These are phyloP conservation scores for Sugiyamaella valdiviana DNA, from an alignment of 805 yeast genomes.

Conservation along the genomic window DNA sequence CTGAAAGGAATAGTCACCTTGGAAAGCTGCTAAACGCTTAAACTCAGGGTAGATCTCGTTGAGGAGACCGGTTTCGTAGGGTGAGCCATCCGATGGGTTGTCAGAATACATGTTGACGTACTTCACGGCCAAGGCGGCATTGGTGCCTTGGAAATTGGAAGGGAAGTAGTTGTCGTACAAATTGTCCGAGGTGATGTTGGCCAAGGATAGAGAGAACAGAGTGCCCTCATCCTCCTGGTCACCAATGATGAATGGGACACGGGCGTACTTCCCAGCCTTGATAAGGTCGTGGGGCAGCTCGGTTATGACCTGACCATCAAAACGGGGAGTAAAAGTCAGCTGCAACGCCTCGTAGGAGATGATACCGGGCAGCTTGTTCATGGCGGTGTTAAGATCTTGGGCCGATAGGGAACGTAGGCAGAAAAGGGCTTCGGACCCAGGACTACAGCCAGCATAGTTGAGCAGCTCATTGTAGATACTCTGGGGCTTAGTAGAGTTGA, in stretches of 20 bases:
- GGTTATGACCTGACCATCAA: constrained; percentile 12
- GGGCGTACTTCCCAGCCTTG: constrained; percentile 8
- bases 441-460: constrained; percentile 8
- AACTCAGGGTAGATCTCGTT: constrained; percentile 11
- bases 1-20: constrained; percentile 14
- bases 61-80: constrained; percentile 12
- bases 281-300: constrained; percentile 7
- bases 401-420: constrained; percentile 13
- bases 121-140: not conserved
- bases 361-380: constrained; percentile 7
- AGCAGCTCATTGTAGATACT: constrained; percentile 10
- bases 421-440: constrained; percentile 1
- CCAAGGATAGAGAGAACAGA: constrained; percentile 7
- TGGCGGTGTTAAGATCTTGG: constrained; percentile 7
- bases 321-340: constrained; percentile 14
- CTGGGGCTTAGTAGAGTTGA: constrained; percentile 7
- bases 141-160: not conserved
- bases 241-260: constrained; percentile 17
- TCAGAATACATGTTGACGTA: constrained; percentile 13
- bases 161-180: constrained; percentile 1
- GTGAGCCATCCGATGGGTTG: constrained; percentile 15
- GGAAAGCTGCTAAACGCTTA: constrained; percentile 15
- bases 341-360: constrained; percentile 7
- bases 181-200: constrained; percentile 9
- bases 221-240: constrained; percentile 20